Evolutionary conservation across 2,329 filamentous ascomycete genomes (phyloP).

Genomic region (Colletotrichum brevisporum): DNA sequence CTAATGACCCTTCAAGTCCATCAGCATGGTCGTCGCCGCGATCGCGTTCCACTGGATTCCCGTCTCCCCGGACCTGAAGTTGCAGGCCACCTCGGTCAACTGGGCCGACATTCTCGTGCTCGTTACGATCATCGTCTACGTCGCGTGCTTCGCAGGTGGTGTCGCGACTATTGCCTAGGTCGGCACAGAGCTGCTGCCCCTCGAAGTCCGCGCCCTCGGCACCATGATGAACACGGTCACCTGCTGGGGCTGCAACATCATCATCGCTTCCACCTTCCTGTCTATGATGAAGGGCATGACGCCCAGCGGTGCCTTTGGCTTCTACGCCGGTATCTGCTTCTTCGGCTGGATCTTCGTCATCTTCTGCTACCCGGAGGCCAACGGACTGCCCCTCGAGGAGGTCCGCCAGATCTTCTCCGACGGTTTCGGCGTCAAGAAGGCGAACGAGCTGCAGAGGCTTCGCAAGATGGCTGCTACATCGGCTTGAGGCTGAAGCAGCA

Average conservation of each 20-base stretch:
- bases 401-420: constrained; percentile 65
- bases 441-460: constrained; percentile 55
- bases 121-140: constrained; percentile 60
- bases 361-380: constrained; percentile 68
- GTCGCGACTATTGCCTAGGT: constrained; percentile 65
- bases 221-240: constrained; percentile 65
- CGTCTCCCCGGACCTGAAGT: constrained; percentile 56
- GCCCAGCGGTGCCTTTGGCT: constrained; percentile 65
- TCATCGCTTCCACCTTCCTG: constrained; percentile 64
- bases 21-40: constrained; percentile 59
- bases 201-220: constrained; percentile 62
- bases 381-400: constrained; percentile 68
- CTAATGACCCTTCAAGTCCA: constrained; percentile 49
- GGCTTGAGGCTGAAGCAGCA: neutral
- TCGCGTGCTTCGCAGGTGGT: constrained; percentile 61
- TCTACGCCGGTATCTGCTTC: constrained; percentile 65
- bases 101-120: constrained; percentile 54
- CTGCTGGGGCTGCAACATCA: constrained; percentile 64
- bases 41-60: constrained; percentile 62
- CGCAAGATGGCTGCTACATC: constrained; percentile 40
- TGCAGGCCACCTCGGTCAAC: constrained; percentile 51
- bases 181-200: constrained; percentile 61
- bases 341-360: constrained; percentile 62
- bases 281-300: constrained; percentile 64
- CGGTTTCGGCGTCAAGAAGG: constrained; percentile 61